phyloP scores from a whole-genome alignment of 768 basidiomycete genomes.

The Pisolithus tinctorius region DNA sequence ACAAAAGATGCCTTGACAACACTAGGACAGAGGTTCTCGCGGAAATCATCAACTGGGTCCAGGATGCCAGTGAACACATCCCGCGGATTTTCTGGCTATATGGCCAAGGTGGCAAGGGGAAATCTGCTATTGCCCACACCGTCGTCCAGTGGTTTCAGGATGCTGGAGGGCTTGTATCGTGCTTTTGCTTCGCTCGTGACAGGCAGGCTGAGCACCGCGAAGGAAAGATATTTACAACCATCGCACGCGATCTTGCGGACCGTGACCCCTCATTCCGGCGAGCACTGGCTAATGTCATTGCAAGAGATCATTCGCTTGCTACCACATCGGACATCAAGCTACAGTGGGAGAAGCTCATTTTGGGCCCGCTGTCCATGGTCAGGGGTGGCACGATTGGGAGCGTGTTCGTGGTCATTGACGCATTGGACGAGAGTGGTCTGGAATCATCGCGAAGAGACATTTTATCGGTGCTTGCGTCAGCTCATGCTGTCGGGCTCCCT shows the following conservation, averaged over 20 bases:
- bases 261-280: conserved; percentile 5
- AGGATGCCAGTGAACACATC: background rate
- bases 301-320: background rate
- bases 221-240: background rate
- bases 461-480: conserved; percentile 5
- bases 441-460: conserved; percentile 2
- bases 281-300: background rate
- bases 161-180: background rate
- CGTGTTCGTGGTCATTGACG: conserved; percentile 22
- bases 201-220: background rate
- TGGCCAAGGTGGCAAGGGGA: conserved; percentile 1
- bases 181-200: background rate
- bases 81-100: conserved; percentile 1
- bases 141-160: background rate
- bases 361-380: conserved; percentile 5
- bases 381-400: conserved; percentile 8
- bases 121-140: background rate
- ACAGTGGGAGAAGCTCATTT: conserved; percentile 15
- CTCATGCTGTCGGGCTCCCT: background rate
- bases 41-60: background rate
- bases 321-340: background rate
- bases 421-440: conserved; percentile 11
- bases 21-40: background rate
- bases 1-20: background rate
- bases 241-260: conserved; percentile 15